Conservation (phyloP, 805 yeast genomes). For the Candida suzukii region DNA sequence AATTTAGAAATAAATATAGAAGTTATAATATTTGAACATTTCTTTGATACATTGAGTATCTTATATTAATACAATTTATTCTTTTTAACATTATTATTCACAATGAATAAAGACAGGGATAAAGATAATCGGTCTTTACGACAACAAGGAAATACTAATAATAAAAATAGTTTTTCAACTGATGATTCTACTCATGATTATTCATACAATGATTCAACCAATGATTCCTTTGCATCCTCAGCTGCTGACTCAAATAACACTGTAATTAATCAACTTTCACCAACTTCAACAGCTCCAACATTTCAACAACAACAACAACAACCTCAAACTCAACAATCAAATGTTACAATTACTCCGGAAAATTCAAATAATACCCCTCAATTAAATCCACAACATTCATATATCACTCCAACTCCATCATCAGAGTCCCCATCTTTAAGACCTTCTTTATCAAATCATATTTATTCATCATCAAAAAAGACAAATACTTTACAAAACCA, state of each 20-base stretch:
- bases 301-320: constrained; percentile 1
- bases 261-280: not conserved
- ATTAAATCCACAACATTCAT: no score
- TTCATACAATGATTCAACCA: not conserved
- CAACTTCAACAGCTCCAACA: not conserved
- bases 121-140: no score
- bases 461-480: no score
- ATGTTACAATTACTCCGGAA: not conserved
- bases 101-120: no score
- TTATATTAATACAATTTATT: no score
- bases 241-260: not conserved
- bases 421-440: not conserved
- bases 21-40: no score
- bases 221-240: not conserved
- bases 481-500: not conserved
- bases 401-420: not conserved
- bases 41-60: no score
- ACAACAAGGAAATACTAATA: no score
- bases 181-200: not conserved
- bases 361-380: not conserved
- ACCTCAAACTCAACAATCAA: constrained; percentile 33
- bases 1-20: no score
- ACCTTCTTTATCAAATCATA: not conserved
- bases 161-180: no score
- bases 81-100: no score